Percentiles rank a stretch among this genome's conserved stretches.
phyloP scores from a whole-genome alignment of 441 rosid species.

The Eugenia klotzschiana region DNA sequence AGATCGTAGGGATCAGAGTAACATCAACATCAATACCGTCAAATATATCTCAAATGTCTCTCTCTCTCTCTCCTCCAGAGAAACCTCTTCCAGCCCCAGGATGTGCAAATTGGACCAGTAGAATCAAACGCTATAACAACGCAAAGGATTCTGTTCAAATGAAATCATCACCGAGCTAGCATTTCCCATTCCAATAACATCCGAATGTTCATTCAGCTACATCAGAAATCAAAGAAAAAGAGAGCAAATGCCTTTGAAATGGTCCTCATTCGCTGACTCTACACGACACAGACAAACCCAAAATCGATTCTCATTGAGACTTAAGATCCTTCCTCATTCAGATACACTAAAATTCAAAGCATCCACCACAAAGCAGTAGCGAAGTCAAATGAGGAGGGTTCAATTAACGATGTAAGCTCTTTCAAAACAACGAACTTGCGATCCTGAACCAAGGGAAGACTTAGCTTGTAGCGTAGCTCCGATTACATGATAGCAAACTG shows the following conservation, averaged over 20 bases:
- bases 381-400: neutral
- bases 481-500: no score
- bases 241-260: neutral
- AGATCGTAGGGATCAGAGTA: neutral
- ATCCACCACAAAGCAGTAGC: neutral
- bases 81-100: neutral
- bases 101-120: neutral
- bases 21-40: neutral
- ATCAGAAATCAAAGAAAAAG: neutral
- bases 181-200: neutral
- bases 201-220: neutral
- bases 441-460: neutral
- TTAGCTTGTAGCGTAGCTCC: no score
- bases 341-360: neutral
- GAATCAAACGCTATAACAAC: neutral
- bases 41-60: neutral
- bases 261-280: neutral
- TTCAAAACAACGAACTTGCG: constrained; percentile 2
- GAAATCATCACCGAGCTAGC: neutral
- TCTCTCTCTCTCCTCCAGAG: neutral
- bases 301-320: neutral
- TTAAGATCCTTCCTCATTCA: neutral
- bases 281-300: neutral
- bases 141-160: neutral
- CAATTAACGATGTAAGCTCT: neutral